Evolutionary conservation across 2,329 filamentous ascomycete genomes (phyloP), one percentile per base, ranked within the genome.

Genomic region (Colletotrichum magnum): DNA sequence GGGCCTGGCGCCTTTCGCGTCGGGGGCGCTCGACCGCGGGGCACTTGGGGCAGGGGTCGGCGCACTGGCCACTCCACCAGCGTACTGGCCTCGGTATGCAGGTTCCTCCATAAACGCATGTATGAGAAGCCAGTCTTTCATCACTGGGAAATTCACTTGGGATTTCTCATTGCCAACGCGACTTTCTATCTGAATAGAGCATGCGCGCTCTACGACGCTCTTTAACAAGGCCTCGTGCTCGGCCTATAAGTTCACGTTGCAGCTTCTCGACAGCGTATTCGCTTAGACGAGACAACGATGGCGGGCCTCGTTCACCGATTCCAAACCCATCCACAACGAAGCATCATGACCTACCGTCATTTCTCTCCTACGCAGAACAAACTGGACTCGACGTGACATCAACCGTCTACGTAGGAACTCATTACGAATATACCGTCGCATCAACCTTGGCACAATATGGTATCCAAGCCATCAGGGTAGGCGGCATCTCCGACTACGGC

Each of bases 381-480:
- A 85, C 81, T 0, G 83, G 85, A 1, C 83, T 94, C 24, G 84
- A 88, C 71, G 78, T 82, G 1, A 80, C 78, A 5, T 89, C 87
- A 16, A 89, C 88, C 0, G 85, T 89, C 52, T 95, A 90, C 76
- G 83, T 90, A 50, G 93, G 93, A 72, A 95, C 93, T 0, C 88
- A 88, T 77, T 95, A 93, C 81, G 93, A 96, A 79, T 95, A 95
- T 81, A 89, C 84, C 0, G 87, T 90, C 3, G 86, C 87, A 6
- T 77, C 79, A 4, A 80, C 87, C 1, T 85, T 95, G 0, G 75
- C 85, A 3, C 79, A 81, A 1, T 86, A 92, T 60, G 90, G 90
- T 62, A 93, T 95, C 81, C 79, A 82, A 24, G 84, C 95, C 41
- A 83, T 83, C 54, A 88, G 93, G 39, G 85, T 92, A 2, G 93